Base-by-base conservation (phyloP, 192 early-diverging fungal genomes). In the Coemansia sp. region DNA sequence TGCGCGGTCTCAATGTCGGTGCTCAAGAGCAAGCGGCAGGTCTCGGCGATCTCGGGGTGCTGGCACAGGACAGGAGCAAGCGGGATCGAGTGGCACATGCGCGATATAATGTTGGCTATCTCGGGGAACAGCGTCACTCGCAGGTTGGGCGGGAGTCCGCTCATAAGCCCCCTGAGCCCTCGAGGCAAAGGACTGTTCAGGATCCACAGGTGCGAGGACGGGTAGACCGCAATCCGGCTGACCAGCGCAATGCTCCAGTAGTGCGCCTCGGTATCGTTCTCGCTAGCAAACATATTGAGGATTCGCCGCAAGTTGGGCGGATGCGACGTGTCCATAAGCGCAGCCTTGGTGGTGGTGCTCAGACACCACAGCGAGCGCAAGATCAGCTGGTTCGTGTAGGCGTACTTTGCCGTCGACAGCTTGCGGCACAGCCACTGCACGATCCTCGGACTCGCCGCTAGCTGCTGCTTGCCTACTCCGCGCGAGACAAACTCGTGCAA, bases 401-500 rank as follows among this genome's bases (percentile, higher is more conserved):
- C 65, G 36, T 83, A 77, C 35, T 68, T 71, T 0, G 60, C 56
- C 15, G 80, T 77, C 27, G 68, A 59, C 63, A 83, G 71, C n/a
- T 66, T 37, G 11, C 71, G 67, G 37, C 75, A 77, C 67, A 83
- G 60, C 67, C 66, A 62, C 25, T 72, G 74, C 39, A 74, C 71
- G 15, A 83, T 39, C 7, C 59, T 47, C 4, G 80, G 67, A 27
- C 67, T 60, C 56, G 38, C 64, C 1, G 71, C 75, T 59, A 83
- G 68, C 64, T 60, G 35, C 40, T 41, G 10, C 43, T 56, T 67
- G 32, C 75, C 80, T 9, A 77, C 65, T 15, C 59, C 65, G 46
- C 80, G 80, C 62, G 76, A 70, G 20, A 68, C 71, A 53, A 83
- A 70, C 68, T 83, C 80, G 54, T 83, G 80, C 53, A 83, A 29